phyloP scores from a whole-genome alignment of 805 yeast species.

The Candida nonsorbophila region DNA sequence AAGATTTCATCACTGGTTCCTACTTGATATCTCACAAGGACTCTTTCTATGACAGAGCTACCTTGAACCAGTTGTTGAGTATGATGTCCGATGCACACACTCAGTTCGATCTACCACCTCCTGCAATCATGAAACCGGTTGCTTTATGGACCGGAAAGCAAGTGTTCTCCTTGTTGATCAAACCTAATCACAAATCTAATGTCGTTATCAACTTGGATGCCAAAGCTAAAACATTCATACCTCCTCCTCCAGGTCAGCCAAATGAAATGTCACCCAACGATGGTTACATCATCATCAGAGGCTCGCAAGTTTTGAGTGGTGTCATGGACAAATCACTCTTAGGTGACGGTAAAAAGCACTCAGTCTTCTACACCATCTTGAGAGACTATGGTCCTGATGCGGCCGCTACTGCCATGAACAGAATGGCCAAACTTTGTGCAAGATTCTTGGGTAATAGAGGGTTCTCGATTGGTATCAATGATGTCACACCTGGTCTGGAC shows the following conservation, averaged over 20 bases:
- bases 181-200: slow-evolving; percentile 69
- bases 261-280: slow-evolving; percentile 97
- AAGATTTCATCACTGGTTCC: slow-evolving; percentile 97
- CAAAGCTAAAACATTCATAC: slow-evolving; percentile 81
- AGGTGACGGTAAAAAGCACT: slow-evolving; percentile 97
- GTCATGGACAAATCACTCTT: slow-evolving; percentile 94
- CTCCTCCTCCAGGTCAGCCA: slow-evolving; percentile 69
- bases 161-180: slow-evolving; percentile 80
- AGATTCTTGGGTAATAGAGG: slow-evolving; percentile 93
- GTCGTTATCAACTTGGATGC: slow-evolving; percentile 91
- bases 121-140: slow-evolving; percentile 85
- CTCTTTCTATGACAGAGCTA: slow-evolving; percentile 83
- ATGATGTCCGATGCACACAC: slow-evolving; percentile 94
- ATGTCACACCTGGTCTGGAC: slow-evolving; percentile 87
- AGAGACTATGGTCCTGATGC: slow-evolving; percentile 96
- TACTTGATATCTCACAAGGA: slow-evolving; percentile 90
- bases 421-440: slow-evolving; percentile 99
- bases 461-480: slow-evolving; percentile 94
- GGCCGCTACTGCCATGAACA: slow-evolving; percentile 94
- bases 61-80: slow-evolving; percentile 73
- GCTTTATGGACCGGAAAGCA: slow-evolving; percentile 98
- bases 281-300: slow-evolving; percentile 87
- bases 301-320: slow-evolving; percentile 84
- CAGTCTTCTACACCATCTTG: slow-evolving; percentile 90
- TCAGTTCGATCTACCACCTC: slow-evolving; percentile 94